phyloP scores from a whole-genome alignment of 2,329 filamentous ascomycete species.

The Clonostachys byssicola region DNA sequence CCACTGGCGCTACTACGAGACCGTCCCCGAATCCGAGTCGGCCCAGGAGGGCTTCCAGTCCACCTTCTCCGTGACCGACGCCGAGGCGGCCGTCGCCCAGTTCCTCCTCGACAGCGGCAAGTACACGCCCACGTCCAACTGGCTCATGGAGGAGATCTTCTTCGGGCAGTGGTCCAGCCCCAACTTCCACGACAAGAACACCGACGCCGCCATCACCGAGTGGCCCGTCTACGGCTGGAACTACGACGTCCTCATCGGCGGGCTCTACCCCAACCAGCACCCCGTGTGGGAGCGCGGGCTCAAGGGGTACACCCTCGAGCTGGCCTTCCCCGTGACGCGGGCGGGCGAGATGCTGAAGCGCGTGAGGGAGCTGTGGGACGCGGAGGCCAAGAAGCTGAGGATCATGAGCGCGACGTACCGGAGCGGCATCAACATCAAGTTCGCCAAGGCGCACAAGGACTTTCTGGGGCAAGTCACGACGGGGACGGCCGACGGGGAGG shows the following conservation, averaged over 20 bases:
- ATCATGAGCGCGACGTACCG: slow-evolving; percentile 46
- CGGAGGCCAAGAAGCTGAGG: slow-evolving; percentile 32
- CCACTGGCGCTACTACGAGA: slow-evolving; percentile 47
- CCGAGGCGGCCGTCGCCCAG: slow-evolving; percentile 34
- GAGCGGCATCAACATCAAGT: slow-evolving; percentile 49
- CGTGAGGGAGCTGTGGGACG: slow-evolving; percentile 42
- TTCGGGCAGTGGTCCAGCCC: slow-evolving; percentile 43
- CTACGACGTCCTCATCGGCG: slow-evolving; percentile 48
- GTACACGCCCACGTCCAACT: slow-evolving; percentile 39
- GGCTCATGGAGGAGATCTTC: slow-evolving; percentile 42
- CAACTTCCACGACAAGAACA: slow-evolving; percentile 48
- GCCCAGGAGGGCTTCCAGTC: slow-evolving; percentile 44
- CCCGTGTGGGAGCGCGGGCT: slow-evolving; percentile 46
- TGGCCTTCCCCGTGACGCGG: slow-evolving; percentile 44
- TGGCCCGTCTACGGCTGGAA: slow-evolving; percentile 51
- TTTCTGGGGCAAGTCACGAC: slow-evolving; percentile 44
- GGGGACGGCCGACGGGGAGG: slow-evolving; percentile 39
- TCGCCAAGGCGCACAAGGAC: slow-evolving; percentile 42
- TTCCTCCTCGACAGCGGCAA: slow-evolving; percentile 41
- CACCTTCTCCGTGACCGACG: slow-evolving; percentile 41
- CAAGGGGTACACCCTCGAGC: slow-evolving; percentile 42
- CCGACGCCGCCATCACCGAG: slow-evolving; percentile 29
- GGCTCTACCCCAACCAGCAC: slow-evolving; percentile 40
- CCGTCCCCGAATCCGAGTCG: slow-evolving; percentile 29
- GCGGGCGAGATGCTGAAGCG: slow-evolving; percentile 44